Evolutionary conservation across 2,329 filamentous ascomycete genomes (phyloP), one percentile per base, ranked within the genome.

Genomic region (Fusarium sp.): DNA sequence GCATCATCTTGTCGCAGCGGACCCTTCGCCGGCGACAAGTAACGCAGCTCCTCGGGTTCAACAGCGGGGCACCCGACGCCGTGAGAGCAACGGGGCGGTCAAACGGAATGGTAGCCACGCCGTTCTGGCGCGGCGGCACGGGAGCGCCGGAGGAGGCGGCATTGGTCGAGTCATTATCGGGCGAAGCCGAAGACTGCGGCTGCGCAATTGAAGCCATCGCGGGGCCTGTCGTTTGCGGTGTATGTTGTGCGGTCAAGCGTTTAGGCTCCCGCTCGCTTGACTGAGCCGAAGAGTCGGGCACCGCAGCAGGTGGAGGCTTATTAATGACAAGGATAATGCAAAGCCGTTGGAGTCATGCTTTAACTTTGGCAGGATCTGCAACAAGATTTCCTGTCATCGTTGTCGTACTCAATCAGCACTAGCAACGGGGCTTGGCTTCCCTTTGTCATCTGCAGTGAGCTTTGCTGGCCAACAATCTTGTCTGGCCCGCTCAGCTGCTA

Each of bases 1-100:
- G 92, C 85, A 93, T 90, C 75, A 89, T 87, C 84, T 94, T 95
- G 84, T 95, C 92, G 85, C 93, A 95, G 76, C 92, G 92, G 57
- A 95, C 93, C 82, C 93, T 92, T 67, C 91, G 85, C 45, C 85
- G 84, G 18, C 86, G 83, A 71, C 86, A 87, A 22, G 84, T 86
- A 13, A 87, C 84, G 71, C 86, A 87, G 61, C 85, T 86, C 37
- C 86, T 82, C 18, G 86, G 86, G 68, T 87, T 87, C 41, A 86
- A 65, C 35, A 81, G 56, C 79, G 27, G 82, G 78, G 35, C 72
- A 35, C 57, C 79, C 69, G 60, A 80, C 64, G 72, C 78, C 76
- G 62, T 74, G 24, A 76, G 45, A 3, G 73, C 73, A 18, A 75
- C 73, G 3, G 73, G 73, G 33, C 73, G 56, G 57, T 75, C 73